Evolutionary conservation across 495 filamentous ascomycete species (phyloP), one percentile per base, ranked within the genome.

Genomic region (Aspergillus carlsbadensis): DNA sequence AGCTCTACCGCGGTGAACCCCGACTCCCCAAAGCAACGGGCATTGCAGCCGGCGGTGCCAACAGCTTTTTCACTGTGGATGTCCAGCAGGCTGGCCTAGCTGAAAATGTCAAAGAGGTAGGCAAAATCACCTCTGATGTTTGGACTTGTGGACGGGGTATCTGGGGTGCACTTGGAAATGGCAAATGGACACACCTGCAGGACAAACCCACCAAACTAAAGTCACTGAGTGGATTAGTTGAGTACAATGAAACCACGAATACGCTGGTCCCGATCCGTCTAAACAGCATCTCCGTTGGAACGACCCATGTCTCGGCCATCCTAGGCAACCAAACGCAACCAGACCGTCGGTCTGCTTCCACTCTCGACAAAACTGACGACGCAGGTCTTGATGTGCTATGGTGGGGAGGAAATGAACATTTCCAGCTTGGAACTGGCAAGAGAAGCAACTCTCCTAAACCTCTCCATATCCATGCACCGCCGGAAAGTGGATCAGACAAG

Each of bases 391-490:
- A 98, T 69, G 84, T 89, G 2, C 66, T 97, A 6, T 95, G 87
- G 81, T 98, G 92, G 89, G 94, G 94, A 59, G 89, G 89, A 35
- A 98, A 97, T 63, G 93, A 98, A 73, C 81, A 84, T 58, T 96
- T 89, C 65, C 94, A 98, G 66, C 81, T 98, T 15, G 94, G 94
- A 4, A 97, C 88, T 4, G 93, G 94, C 34, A 93, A 85, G 76
- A 74, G 92, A 56, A 96, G 83, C 64, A 98, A 98, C 64, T 59
- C 84, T 6, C 73, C 80, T 29, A 77, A 78, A 10, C 94, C 94
- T 13, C 78, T 76, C 0, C 89, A 97, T 68, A 91, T 98, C 52
- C 79, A 84, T 24, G 89, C 90, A 8, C 73, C 96, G 33, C 83
- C 91, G 48, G 58, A 69, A 44, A 65, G 59, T 10, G 72, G 70